Evolutionary conservation across 2,329 filamentous ascomycete genomes (phyloP).

Genomic region (Aspergillus piperis): DNA sequence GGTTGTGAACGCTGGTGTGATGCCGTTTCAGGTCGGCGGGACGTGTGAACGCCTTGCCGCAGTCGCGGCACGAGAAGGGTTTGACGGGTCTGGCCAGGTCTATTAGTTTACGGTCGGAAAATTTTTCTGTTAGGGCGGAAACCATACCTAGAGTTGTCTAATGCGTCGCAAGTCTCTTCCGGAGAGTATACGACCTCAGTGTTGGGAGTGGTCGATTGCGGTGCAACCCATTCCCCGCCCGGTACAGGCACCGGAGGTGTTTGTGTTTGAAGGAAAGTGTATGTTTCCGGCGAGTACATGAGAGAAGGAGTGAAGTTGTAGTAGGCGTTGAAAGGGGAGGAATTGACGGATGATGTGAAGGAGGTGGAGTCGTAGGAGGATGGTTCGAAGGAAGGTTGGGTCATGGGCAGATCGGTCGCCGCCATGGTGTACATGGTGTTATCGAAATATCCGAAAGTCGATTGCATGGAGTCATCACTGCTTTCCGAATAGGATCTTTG

Average conservation of each 20-base stretch:
- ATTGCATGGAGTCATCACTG: slow-evolving; percentile 23
- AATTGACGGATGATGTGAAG: slow-evolving; percentile 7
- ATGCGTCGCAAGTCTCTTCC: slow-evolving; percentile 19
- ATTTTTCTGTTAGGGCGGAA: not conserved
- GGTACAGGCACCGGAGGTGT: slow-evolving; percentile 13
- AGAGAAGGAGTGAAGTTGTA: slow-evolving; percentile 20
- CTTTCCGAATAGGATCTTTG: slow-evolving; percentile 22
- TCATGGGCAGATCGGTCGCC: slow-evolving; percentile 12
- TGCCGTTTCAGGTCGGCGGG: slow-evolving; percentile 54
- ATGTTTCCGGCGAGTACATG: slow-evolving; percentile 15
- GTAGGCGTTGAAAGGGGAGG: slow-evolving; percentile 12
- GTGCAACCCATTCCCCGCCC: slow-evolving; percentile 12
- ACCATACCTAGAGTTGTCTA: slow-evolving; percentile 30
- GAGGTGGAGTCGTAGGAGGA: slow-evolving; percentile 12
- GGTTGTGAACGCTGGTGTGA: slow-evolving; percentile 49
- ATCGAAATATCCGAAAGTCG: slow-evolving; percentile 19
- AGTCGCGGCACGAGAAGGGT: slow-evolving; percentile 36
- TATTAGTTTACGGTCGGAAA: slow-evolving; percentile 3
- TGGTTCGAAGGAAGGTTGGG: slow-evolving; percentile 15
- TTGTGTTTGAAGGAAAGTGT: slow-evolving; percentile 12
- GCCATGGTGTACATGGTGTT: slow-evolving; percentile 15
- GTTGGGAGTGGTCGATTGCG: slow-evolving; percentile 9
- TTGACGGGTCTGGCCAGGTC: slow-evolving; percentile 28
- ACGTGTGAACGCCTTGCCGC: slow-evolving; percentile 47
- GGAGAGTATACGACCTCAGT: slow-evolving; percentile 15